These are phyloP conservation scores for Penicillium brasilianum DNA, from an alignment of 2,329 filamentous ascomycete genomes.

Conservation along the genomic window DNA sequence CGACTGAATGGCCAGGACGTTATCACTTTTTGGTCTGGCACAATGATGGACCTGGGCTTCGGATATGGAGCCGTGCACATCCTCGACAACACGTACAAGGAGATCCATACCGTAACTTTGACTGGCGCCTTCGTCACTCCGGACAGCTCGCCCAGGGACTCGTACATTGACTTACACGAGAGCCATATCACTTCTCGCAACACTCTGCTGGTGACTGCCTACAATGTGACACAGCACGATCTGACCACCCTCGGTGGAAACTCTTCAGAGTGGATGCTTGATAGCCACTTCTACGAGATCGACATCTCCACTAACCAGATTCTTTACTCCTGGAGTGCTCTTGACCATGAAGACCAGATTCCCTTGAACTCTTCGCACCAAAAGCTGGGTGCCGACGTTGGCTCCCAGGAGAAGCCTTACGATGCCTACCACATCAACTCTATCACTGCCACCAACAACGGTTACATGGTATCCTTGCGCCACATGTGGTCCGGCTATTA, in stretches of 20 bases:
- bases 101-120: slow-evolving; percentile 40
- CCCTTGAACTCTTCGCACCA: slow-evolving; percentile 37
- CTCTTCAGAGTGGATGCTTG: slow-evolving; percentile 38
- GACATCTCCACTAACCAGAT: slow-evolving; percentile 43
- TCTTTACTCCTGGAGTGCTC: slow-evolving; percentile 40
- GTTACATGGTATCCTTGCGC: slow-evolving; percentile 44
- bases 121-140: slow-evolving; percentile 35
- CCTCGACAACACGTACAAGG: slow-evolving; percentile 41
- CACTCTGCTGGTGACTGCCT: slow-evolving; percentile 43
- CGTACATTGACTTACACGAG: slow-evolving; percentile 45
- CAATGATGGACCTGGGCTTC: slow-evolving; percentile 37
- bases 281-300: slow-evolving; percentile 43
- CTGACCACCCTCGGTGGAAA: slow-evolving; percentile 38
- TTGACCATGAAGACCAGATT: slow-evolving; percentile 40
- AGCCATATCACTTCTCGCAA: slow-evolving; percentile 40
- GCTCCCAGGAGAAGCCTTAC: slow-evolving; percentile 33
- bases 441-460: slow-evolving; percentile 37
- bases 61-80: slow-evolving; percentile 40
- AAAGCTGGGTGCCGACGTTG: slow-evolving; percentile 15
- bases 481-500: slow-evolving; percentile 43
- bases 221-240: slow-evolving; percentile 42
- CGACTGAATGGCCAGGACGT: slow-evolving; percentile 40
- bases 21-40: slow-evolving; percentile 45
- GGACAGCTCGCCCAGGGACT: slow-evolving; percentile 30
- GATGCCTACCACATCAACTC: slow-evolving; percentile 47